These are phyloP conservation scores for Ophiostoma montium DNA, from an alignment of 2,329 filamentous ascomycete genomes.

Conservation along the genomic window DNA sequence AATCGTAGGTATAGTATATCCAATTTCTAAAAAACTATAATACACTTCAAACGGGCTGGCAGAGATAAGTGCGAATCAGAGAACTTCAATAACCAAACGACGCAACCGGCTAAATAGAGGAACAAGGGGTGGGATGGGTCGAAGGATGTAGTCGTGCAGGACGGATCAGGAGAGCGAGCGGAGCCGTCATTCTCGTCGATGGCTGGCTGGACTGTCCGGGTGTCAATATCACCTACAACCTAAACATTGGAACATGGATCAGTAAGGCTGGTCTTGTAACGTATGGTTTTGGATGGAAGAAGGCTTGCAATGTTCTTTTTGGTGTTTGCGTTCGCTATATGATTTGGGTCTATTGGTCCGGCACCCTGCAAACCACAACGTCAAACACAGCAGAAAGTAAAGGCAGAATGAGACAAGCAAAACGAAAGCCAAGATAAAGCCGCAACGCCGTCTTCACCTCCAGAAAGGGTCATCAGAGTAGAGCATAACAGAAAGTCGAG, in stretches of 20 bases:
- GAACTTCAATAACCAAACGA: no score
- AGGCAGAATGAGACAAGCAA: neutral
- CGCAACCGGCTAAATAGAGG: no score
- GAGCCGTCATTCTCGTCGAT: neutral
- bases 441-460: no score
- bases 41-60: no score
- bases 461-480: neutral
- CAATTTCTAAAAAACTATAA: no score
- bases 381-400: slow-evolving; percentile 3
- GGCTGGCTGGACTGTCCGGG: neutral
- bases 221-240: slow-evolving; percentile 16
- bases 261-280: slow-evolving; percentile 15
- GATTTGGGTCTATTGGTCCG: slow-evolving; percentile 10
- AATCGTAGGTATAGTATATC: no score
- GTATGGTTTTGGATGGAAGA: slow-evolving; percentile 1
- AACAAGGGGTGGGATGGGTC: no score
- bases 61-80: no score
- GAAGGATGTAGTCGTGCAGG: no score
- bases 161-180: no score
- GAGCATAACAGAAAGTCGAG: neutral
- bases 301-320: neutral
- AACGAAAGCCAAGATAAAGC: no score
- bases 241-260: slow-evolving; percentile 17
- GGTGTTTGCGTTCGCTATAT: slow-evolving; percentile 8
- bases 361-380: neutral